Percentiles rank a stretch among this genome's conserved stretches.
Conservation (phyloP, 2,329 filamentous ascomycete species). For the Geosmithia putterillii region DNA sequence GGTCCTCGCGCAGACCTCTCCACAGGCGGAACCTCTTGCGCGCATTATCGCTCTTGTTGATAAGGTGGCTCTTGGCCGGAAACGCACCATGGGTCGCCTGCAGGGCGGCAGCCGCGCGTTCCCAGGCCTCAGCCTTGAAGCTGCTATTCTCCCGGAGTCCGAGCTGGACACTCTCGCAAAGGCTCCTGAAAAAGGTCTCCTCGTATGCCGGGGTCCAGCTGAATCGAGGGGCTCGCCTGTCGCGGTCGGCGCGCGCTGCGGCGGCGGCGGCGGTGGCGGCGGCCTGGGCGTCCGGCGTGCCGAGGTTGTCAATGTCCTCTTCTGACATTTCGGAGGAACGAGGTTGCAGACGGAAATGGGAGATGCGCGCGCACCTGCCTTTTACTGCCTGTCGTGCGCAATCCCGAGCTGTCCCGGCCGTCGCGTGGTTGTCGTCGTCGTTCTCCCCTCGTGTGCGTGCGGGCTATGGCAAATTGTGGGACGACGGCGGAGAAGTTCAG, state of each 20-base stretch:
- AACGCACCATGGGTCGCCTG: constrained; percentile 42
- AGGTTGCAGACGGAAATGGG: background rate
- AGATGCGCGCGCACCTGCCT: background rate
- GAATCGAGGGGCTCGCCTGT: constrained; percentile 37
- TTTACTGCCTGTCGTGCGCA: background rate
- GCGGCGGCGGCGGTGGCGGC: constrained; percentile 9
- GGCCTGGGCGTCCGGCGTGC: constrained; percentile 19
- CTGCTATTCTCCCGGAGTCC: constrained; percentile 45
- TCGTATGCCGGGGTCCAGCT: constrained; percentile 48
- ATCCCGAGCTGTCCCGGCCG: background rate
- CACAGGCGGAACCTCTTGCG: constrained; percentile 51
- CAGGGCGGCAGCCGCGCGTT: constrained; percentile 40
- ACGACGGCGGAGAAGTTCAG: no score
- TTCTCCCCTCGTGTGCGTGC: no score
- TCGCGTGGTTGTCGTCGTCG: background rate
- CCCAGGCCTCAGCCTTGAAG: constrained; percentile 51
- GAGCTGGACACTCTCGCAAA: constrained; percentile 45
- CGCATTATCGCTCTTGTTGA: constrained; percentile 53
- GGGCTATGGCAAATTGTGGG: background rate
- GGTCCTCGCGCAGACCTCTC: constrained; percentile 44
- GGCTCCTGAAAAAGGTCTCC: constrained; percentile 46
- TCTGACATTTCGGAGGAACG: constrained; percentile 18
- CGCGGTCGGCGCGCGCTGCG: constrained; percentile 21
- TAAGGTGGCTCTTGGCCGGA: constrained; percentile 48
- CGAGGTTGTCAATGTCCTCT: constrained; percentile 23